phyloP scores from a whole-genome alignment of 2,329 filamentous ascomycete genomes.

The Cytospora paraplurivora region DNA sequence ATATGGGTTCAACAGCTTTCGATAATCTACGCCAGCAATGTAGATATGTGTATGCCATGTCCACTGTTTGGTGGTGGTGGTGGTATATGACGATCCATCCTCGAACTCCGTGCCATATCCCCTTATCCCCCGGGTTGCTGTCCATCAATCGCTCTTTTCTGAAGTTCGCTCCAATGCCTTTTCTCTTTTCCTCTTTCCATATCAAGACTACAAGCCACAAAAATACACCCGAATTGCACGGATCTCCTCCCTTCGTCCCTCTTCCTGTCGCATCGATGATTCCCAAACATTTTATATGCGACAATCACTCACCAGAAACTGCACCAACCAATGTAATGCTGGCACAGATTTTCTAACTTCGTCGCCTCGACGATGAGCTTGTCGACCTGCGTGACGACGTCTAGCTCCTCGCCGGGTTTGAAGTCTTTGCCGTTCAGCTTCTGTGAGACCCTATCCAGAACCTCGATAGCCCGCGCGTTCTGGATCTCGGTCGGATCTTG shows the following conservation, averaged over 20 bases:
- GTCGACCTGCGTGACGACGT: constrained; percentile 85
- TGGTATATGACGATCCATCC: constrained; percentile 4
- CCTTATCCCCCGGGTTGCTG: not conserved
- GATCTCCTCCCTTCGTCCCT: too few relatives aligned
- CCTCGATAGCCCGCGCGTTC: constrained; percentile 90
- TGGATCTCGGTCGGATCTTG: constrained; percentile 70
- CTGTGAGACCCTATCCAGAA: constrained; percentile 87
- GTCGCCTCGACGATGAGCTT: constrained; percentile 94
- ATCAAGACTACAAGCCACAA: not conserved
- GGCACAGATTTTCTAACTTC: constrained; percentile 94
- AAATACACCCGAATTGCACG: not conserved
- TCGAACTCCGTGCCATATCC: constrained; percentile 3
- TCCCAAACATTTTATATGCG: not conserved
- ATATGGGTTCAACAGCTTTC: not conserved
- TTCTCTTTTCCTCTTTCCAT: not conserved
- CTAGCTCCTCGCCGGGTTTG: constrained; percentile 80
- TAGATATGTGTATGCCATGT: not conserved
- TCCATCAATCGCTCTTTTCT: not conserved
- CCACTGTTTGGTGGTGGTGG: not conserved
- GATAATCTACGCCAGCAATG: constrained; percentile 1
- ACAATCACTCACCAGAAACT: constrained; percentile 81
- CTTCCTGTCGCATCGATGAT: not conserved
- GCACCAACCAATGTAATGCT: constrained; percentile 99
- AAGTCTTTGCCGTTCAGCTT: constrained; percentile 96
- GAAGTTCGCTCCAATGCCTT: not conserved